Evolutionary conservation across 257 asterid species (phyloP), one percentile per base, ranked within the genome.

Genomic region (Solanum gracilifrons): DNA sequence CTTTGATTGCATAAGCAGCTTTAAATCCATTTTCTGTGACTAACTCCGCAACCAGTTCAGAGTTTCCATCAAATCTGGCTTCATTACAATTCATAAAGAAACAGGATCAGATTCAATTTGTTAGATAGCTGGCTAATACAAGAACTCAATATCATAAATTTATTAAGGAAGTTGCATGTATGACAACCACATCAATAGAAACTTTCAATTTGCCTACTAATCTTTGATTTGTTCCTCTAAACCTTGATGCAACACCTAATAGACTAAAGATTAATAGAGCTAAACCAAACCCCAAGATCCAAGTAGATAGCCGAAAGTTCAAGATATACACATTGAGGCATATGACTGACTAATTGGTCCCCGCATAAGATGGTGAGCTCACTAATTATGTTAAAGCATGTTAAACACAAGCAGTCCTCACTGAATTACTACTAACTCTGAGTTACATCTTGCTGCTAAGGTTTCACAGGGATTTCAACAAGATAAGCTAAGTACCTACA

Each of bases 11-110:
- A 87, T 95, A 97, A 62, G 99, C 99, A 90, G 97, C 96, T 93
- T 95, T 97, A 90, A 95, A 96, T 88, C 99, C 98, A 90, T 97
- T 97, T 58, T 92, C 94, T 9, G 99, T 96, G 35, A 92, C 99
- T 74, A 97, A 93, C 95, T 96, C 98, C 29, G 98, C 98, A 2
- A 96, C 98, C 89, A 97, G 97, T 88, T 97, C 99, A 77, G 99
- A 97, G 94, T 95, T 97, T 71, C 99, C 98, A 91, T 96, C 98
- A 90, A 94, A 96, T 93, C 99, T 97, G 96, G 97, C 99, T 95
- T 96, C 98, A 95, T 91, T 92, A 87, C 90, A 92, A 91, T 89
- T 88, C 83, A 73, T 51, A 92, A 23, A 69, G 87, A 73, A 84
- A 91, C 73, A 87, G 83, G 86, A 90, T 87, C 74, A 41, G 69